phyloP scores from a whole-genome alignment of 2,329 filamentous ascomycete genomes.

The Botrytis paeoniae region DNA sequence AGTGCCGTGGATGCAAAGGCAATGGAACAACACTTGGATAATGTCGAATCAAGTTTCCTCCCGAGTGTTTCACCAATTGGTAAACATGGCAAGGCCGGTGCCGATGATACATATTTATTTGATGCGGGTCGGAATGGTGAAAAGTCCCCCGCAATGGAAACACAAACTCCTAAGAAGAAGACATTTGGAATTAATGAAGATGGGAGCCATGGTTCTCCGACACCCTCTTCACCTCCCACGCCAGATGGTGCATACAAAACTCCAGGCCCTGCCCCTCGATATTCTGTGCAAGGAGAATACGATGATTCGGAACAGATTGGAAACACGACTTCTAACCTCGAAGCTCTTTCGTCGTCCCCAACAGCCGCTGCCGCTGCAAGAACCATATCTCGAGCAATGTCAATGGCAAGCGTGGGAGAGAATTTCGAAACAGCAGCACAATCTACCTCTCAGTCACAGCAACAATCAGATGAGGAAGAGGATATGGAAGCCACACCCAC shows the following conservation, averaged over 20 bases:
- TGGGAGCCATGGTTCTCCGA: constrained; percentile 18
- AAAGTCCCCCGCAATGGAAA: constrained; percentile 9
- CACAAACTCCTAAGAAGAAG: not conserved
- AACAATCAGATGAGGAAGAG: constrained; percentile 28
- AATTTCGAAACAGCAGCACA: constrained; percentile 22
- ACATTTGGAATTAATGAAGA: constrained; percentile 2
- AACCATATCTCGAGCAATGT: constrained; percentile 51
- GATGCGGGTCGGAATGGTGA: constrained; percentile 39
- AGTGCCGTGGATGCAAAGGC: constrained; percentile 36
- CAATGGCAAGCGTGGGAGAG: constrained; percentile 41
- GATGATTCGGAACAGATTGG: constrained; percentile 28
- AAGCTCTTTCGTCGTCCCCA: constrained; percentile 55
- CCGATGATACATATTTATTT: constrained; percentile 60
- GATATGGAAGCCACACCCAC: constrained; percentile 32
- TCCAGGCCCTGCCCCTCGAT: constrained; percentile 23
- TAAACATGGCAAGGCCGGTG: constrained; percentile 43
- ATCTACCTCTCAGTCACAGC: constrained; percentile 23
- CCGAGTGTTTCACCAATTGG: constrained; percentile 55
- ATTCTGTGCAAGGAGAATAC: constrained; percentile 9
- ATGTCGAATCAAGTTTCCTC: constrained; percentile 65
- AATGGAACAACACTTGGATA: constrained; percentile 50
- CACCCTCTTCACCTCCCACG: constrained; percentile 25
- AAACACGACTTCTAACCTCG: constrained; percentile 50
- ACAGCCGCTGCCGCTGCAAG: constrained; percentile 54
- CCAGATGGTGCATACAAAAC: constrained; percentile 34